phyloP scores from a whole-genome alignment of 768 basidiomycete genomes.

The Trametes elegans region DNA sequence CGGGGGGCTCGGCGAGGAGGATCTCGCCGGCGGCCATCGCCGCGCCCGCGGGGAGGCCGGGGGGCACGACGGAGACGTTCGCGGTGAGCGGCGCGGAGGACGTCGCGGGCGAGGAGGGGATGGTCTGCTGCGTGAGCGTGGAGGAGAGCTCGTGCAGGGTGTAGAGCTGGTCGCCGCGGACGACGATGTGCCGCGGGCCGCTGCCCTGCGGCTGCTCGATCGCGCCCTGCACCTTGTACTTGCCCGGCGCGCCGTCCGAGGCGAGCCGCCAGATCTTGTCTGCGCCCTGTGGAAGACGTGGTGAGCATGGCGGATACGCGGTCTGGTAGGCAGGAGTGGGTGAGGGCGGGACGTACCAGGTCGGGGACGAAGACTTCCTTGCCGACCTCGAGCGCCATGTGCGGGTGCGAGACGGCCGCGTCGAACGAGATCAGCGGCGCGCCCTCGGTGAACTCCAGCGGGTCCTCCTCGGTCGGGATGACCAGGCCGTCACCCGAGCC shows the following conservation, averaged over 20 bases:
- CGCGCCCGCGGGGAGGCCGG: conserved; percentile 37
- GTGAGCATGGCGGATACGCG: background rate
- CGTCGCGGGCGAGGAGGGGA: conserved; percentile 47
- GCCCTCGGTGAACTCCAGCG: conserved; percentile 32
- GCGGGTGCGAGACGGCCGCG: conserved; percentile 56
- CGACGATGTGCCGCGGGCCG: conserved; percentile 53
- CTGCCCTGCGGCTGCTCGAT: conserved; percentile 59
- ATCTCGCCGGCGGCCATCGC: conserved; percentile 58
- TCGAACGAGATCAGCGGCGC: conserved; percentile 54
- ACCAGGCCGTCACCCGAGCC: conserved; percentile 54
- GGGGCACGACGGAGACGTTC: conserved; percentile 47
- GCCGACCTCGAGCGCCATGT: conserved; percentile 58
- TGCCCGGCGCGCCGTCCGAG: conserved; percentile 38
- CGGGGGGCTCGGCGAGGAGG: conserved; percentile 50
- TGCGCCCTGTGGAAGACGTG: conserved; percentile 42
- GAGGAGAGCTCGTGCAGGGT: conserved; percentile 55
- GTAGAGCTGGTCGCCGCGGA: conserved; percentile 46
- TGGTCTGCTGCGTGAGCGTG: conserved; percentile 57
- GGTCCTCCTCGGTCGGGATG: conserved; percentile 44
- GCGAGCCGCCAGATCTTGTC: conserved; percentile 69
- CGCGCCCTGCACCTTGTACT: conserved; percentile 54
- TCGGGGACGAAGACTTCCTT: conserved; percentile 66
- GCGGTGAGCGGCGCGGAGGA: conserved; percentile 46
- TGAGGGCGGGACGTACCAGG: conserved; percentile 41
- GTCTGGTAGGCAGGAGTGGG: background rate